Evolutionary conservation across 306 rosid species (phyloP).

Genomic region (Elaeagnus macrophylla): DNA sequence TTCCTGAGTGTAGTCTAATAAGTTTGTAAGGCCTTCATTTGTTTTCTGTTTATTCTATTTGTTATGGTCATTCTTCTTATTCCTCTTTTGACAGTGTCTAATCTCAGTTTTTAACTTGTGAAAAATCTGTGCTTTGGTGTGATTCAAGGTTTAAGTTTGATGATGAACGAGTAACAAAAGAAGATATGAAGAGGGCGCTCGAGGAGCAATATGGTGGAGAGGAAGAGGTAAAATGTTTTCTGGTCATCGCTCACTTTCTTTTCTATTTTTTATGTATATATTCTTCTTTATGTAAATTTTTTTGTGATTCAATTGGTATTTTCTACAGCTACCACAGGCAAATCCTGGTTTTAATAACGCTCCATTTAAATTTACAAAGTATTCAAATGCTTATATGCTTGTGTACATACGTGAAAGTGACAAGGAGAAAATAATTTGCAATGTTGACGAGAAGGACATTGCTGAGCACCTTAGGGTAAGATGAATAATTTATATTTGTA

Average conservation of each 20-base stretch:
- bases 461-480: conserved; percentile 80
- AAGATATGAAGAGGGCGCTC: conserved; percentile 72
- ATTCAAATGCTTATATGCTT: conserved; percentile 95
- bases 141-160: conserved; percentile 72
- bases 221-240: conserved; percentile 56
- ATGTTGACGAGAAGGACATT: conserved; percentile 82
- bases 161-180: conserved; percentile 88
- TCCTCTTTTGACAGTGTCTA: no score
- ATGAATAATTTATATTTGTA: conserved; percentile 9
- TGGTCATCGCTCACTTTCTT: background rate
- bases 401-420: conserved; percentile 87
- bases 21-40: no score
- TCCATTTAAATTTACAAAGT: conserved; percentile 79
- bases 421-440: conserved; percentile 78
- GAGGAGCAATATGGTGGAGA: conserved; percentile 97
- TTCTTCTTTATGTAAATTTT: conserved; percentile 9
- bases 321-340: conserved; percentile 63
- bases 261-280: conserved; percentile 2
- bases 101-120: no score
- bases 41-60: no score
- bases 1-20: no score
- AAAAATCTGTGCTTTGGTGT: background rate
- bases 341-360: conserved; percentile 85
- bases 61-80: no score
- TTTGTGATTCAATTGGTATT: conserved; percentile 16